phyloP scores from a whole-genome alignment of 345 rosid species.

The Arabidopsis arenosa region DNA sequence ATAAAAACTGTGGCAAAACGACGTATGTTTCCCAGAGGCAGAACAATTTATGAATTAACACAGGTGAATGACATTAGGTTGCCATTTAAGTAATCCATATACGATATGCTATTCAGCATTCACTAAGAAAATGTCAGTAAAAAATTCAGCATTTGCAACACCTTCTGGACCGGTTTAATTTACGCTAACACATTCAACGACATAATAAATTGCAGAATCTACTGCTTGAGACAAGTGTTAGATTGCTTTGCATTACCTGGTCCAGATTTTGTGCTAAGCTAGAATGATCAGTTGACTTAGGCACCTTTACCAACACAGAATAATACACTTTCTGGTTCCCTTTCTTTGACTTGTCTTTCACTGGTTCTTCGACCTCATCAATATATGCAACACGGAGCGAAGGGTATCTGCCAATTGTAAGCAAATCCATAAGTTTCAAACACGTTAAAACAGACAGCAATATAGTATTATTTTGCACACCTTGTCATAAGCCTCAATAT shows the following conservation, averaged over 20 bases:
- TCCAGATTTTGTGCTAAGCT: slow-evolving; percentile 87
- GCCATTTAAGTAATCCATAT: background rate
- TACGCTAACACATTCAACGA: background rate
- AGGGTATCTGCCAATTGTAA: slow-evolving; percentile 71
- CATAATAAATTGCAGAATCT: slow-evolving; percentile 9
- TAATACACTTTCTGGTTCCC: slow-evolving; percentile 79
- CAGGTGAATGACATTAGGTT: slow-evolving; percentile 20
- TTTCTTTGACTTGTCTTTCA: slow-evolving; percentile 66
- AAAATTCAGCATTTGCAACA: slow-evolving; percentile 10
- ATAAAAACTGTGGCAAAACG: background rate
- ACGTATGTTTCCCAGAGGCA: slow-evolving; percentile 10
- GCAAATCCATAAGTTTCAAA: slow-evolving; percentile 23
- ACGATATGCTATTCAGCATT: slow-evolving; percentile 1
- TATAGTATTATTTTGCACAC: slow-evolving; percentile 49
- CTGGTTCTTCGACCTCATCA: slow-evolving; percentile 95
- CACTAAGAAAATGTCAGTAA: background rate
- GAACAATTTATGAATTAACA: background rate
- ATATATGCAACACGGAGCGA: slow-evolving; percentile 98
- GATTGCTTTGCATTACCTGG: slow-evolving; percentile 59
- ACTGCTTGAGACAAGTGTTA: background rate
- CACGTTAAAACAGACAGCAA: slow-evolving; percentile 12
- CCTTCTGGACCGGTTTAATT: slow-evolving; percentile 20
- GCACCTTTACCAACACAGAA: slow-evolving; percentile 86
- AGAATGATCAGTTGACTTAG: slow-evolving; percentile 84
- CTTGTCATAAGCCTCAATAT: slow-evolving; percentile 87